Evolutionary conservation across 805 yeast species (phyloP).

Genomic region (Saturnispora zaruensis): DNA sequence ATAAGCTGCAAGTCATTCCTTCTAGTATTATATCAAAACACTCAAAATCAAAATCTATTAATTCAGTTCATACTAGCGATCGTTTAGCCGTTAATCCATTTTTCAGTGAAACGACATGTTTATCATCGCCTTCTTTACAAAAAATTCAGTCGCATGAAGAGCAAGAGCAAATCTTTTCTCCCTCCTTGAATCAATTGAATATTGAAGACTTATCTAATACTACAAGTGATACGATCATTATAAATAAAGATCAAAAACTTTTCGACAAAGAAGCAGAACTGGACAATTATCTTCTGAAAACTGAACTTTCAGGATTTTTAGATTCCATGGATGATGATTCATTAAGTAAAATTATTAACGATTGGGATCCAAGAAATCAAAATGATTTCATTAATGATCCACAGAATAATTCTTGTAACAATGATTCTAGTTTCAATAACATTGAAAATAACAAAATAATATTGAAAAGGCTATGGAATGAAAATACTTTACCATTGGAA

Average conservation of each 20-base stretch:
- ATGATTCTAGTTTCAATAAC: too few species aligned
- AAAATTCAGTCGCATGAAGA: background rate
- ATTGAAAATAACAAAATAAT: conserved; percentile 15
- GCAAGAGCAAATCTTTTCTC: background rate
- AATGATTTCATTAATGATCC: conserved; percentile 8
- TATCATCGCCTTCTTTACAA: background rate
- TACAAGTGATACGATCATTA: conserved; percentile 5
- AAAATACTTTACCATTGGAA: background rate
- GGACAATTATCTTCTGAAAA: background rate
- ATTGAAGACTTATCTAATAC: background rate
- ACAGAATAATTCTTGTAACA: background rate
- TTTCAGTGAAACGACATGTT: background rate
- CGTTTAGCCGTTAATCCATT: conserved; percentile 5
- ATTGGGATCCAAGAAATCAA: conserved; percentile 25
- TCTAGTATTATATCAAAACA: conserved; percentile 4
- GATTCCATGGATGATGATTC: conserved; percentile 21
- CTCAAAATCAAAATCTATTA: background rate
- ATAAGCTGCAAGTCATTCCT: conserved; percentile 14
- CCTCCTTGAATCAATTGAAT: background rate
- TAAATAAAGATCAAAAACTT: background rate
- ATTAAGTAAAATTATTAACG: conserved; percentile 33
- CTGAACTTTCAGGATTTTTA: conserved; percentile 1
- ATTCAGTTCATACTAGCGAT: background rate
- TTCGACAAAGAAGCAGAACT: background rate
- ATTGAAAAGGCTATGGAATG: conserved; percentile 23